These are phyloP conservation scores for Fusarium vanettenii DNA, from an alignment of 2,329 filamentous ascomycete species.

Conservation along the genomic window DNA sequence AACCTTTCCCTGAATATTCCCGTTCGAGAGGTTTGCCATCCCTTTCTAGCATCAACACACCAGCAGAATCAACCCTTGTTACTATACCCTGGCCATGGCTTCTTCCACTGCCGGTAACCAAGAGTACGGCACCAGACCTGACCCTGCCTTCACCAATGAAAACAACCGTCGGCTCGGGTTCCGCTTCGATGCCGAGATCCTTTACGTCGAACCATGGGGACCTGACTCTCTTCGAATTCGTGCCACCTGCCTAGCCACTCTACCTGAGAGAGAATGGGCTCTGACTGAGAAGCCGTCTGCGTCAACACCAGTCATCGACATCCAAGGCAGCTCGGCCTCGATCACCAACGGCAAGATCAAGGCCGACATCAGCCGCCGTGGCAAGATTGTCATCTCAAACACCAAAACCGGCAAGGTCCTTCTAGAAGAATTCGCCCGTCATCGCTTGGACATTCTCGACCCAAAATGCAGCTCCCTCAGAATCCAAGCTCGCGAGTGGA, in stretches of 20 bases:
- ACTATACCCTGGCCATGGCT: background rate
- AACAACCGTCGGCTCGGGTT: constrained; percentile 41
- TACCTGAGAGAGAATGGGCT: constrained; percentile 54
- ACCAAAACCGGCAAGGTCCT: constrained; percentile 39
- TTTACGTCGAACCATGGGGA: constrained; percentile 64
- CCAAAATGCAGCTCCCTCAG: constrained; percentile 69
- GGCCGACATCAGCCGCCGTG: constrained; percentile 42
- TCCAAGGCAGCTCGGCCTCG: constrained; percentile 31
- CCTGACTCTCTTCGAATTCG: constrained; percentile 59
- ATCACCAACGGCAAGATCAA: constrained; percentile 48
- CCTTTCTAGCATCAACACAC: background rate
- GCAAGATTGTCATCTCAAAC: constrained; percentile 47
- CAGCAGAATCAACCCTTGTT: background rate
- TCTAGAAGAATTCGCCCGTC: constrained; percentile 48
- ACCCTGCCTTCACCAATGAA: constrained; percentile 29
- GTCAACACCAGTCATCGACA: constrained; percentile 24
- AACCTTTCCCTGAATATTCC: background rate
- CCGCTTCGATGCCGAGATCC: constrained; percentile 56
- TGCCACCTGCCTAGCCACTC: constrained; percentile 53
- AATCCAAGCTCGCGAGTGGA: constrained; percentile 69
- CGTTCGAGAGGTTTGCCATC: background rate
- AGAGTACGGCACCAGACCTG: constrained; percentile 26
- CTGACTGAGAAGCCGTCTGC: constrained; percentile 36
- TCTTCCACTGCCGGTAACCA: constrained; percentile 18
- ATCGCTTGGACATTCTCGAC: constrained; percentile 58